These are phyloP conservation scores for Diaporthe longicolla DNA, from an alignment of 2,329 filamentous ascomycete species.

Conservation along the genomic window DNA sequence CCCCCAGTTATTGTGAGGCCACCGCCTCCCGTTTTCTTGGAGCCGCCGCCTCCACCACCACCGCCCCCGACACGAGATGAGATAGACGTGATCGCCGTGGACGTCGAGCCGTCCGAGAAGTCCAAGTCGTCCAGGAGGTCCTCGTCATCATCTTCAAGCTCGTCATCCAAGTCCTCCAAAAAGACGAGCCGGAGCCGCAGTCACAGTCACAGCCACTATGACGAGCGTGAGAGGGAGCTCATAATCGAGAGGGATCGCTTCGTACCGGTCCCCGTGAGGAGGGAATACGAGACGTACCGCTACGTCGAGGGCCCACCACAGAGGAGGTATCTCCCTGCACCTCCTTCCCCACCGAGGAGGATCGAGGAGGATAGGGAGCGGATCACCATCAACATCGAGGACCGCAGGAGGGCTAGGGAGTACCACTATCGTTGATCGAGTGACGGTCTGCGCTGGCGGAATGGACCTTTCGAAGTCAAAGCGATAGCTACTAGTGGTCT, in stretches of 20 bases:
- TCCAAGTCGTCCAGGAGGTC: constrained; percentile 26
- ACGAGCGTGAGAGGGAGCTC: constrained; percentile 56
- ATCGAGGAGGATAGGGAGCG: constrained; percentile 51
- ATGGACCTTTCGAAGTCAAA: background rate
- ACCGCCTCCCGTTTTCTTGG: constrained; percentile 44
- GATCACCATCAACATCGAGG: constrained; percentile 52
- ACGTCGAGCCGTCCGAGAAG: constrained; percentile 47
- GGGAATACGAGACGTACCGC: constrained; percentile 64
- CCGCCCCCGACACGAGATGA: constrained; percentile 46
- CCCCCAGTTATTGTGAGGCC: constrained; percentile 42
- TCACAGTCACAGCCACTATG: constrained; percentile 43
- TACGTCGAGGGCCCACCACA: constrained; percentile 63
- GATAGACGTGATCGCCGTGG: constrained; percentile 49
- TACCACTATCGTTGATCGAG: constrained; percentile 47
- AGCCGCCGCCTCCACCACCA: constrained; percentile 45
- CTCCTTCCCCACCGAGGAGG: constrained; percentile 51
- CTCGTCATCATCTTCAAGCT: constrained; percentile 37
- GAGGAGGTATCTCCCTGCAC: constrained; percentile 54
- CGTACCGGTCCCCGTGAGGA: constrained; percentile 58
- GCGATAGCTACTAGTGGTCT: background rate
- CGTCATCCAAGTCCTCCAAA: constrained; percentile 36
- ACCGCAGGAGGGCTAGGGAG: constrained; percentile 51
- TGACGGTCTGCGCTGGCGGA: too few species aligned
- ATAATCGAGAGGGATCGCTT: constrained; percentile 67
- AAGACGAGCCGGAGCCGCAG: constrained; percentile 46